Percentiles rank a stretch among this genome's conserved stretches.
Evolutionary conservation across 2,329 filamentous ascomycete genomes (phyloP).

Genomic region (Aspergillus sp.): DNA sequence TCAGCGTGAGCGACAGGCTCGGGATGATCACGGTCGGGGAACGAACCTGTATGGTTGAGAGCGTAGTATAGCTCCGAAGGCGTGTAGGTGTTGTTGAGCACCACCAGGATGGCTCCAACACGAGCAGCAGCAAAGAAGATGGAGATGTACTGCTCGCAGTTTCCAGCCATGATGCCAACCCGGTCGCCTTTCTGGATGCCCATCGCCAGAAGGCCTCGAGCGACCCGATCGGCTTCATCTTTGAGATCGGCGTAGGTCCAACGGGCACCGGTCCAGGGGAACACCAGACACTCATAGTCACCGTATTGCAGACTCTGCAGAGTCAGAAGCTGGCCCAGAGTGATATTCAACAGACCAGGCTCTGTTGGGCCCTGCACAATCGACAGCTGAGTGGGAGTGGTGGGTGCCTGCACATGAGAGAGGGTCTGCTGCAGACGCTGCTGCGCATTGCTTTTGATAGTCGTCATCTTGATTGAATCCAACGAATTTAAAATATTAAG

Average conservation of each 20-base stretch:
- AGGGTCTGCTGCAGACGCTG: conserved; percentile 26
- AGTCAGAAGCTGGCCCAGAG: conserved; percentile 67
- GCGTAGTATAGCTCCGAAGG: conserved; percentile 67
- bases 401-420: conserved; percentile 20
- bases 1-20: background rate
- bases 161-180: conserved; percentile 68
- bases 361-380: conserved; percentile 65
- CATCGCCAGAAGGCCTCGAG: conserved; percentile 62
- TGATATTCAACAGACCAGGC: conserved; percentile 66
- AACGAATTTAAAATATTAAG: too few species aligned
- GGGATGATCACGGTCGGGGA: background rate
- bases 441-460: conserved; percentile 16
- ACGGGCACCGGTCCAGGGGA: conserved; percentile 69
- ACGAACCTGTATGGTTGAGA: conserved; percentile 62
- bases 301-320: conserved; percentile 64
- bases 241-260: conserved; percentile 68
- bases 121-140: conserved; percentile 69
- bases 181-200: conserved; percentile 66
- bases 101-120: conserved; percentile 65
- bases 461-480: conserved; percentile 12
- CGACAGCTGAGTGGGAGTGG: conserved; percentile 34
- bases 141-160: conserved; percentile 56
- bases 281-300: conserved; percentile 63
- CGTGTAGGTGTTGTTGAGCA: conserved; percentile 80
- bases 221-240: conserved; percentile 56